Conservation (phyloP, 257 asterid species). For the Fraxinus cuspidata region DNA sequence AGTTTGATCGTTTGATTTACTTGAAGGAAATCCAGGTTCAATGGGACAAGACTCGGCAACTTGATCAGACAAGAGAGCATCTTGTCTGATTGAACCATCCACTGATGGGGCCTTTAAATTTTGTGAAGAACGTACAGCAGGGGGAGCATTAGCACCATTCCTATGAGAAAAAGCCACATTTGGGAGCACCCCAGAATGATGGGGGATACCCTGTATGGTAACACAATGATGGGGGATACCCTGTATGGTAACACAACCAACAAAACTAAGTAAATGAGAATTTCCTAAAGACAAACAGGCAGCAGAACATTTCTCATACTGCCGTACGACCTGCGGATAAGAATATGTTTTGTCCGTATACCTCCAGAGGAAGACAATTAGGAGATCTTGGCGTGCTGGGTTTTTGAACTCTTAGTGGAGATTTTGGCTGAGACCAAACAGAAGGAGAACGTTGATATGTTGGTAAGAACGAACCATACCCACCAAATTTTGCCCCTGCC, state of each 20-base stretch:
- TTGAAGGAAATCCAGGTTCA: constrained; percentile 44
- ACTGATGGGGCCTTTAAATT: constrained; percentile 38
- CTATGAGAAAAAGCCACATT: constrained; percentile 43
- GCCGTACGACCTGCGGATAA: constrained; percentile 26
- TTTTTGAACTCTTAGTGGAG: constrained; percentile 60
- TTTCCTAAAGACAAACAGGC: constrained; percentile 21
- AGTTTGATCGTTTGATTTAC: constrained; percentile 39
- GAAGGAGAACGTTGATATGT: constrained; percentile 76
- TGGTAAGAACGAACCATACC: constrained; percentile 89
- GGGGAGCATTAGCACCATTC: constrained; percentile 38
- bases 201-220: constrained; percentile 57
- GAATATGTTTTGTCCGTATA: constrained; percentile 30
- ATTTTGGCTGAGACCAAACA: constrained; percentile 55
- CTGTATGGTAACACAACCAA: constrained; percentile 50
- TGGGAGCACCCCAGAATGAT: constrained; percentile 33
- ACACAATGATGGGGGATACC: constrained; percentile 44
- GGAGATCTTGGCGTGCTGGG: constrained; percentile 48
- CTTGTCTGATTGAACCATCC: constrained; percentile 44
- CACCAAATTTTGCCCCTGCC: constrained; percentile 89
- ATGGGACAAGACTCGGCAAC: constrained; percentile 43
- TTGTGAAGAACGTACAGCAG: constrained; percentile 30
- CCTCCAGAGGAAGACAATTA: constrained; percentile 48
- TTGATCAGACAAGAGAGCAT: constrained; percentile 37
- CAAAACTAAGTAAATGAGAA: constrained; percentile 32
- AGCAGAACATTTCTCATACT: constrained; percentile 18